Base-by-base conservation (phyloP, 2,329 filamentous ascomycete species). In the Grosmannia huntii region DNA sequence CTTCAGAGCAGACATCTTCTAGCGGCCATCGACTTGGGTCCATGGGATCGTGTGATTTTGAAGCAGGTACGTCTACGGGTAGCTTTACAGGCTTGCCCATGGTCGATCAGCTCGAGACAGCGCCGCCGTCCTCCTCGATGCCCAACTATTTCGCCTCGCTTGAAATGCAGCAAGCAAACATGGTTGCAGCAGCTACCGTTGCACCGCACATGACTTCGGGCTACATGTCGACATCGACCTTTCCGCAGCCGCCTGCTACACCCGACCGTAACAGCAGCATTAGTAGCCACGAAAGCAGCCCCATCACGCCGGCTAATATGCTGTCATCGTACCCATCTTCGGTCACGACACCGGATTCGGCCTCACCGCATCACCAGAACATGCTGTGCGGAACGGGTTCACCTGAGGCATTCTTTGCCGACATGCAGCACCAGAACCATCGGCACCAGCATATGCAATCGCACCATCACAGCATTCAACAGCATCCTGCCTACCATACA, bases 251-350 rank as follows among this genome's bases (percentile, higher is more conserved):
- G 19, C 62, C 62, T 3, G 55, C 59, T 12, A 64, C 62, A 5
- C 62, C 62, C 5, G 58, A 58, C 33, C 60, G 61, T 28, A 57
- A 60, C 53, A 48, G 55, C 60, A 64, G 61, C 59, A 55, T 61
- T 41, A 57, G 54, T 59, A 62, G 62, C 41, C 36, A 16, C 19
- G 44, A 56, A 19, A 56, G 53, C 52, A 58, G 58, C 33, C 59
- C 57, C 25, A 53, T 23, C 9, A 87, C 89, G 52, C 87, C 85
- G 69, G 95, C 87, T 61, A 87, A 90, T 63, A 95, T 84, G 62
- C 89, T 83, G 62, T 86, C 81, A 51, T 90, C 85, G 64, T 94
- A 91, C 46, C 95, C 80, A 59, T 89, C 90, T 62, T 96, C 90
- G 41, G 92, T 90, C 19, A 97, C 84, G 51, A 58, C 57, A 2